Conservation (phyloP, 75 land plant species). For the Cryptomeria japonica region DNA sequence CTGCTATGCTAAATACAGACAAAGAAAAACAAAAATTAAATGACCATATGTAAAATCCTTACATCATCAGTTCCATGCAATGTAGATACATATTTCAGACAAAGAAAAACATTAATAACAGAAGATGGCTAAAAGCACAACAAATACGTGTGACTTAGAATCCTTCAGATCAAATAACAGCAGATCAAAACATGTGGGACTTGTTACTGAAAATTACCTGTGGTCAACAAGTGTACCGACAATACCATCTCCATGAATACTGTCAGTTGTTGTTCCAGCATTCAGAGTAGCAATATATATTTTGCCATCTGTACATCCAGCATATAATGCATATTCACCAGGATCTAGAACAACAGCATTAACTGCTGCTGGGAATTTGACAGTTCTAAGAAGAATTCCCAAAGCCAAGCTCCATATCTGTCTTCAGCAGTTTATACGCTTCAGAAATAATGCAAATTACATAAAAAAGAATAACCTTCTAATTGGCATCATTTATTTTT, state of each 20-base stretch:
- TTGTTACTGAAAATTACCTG: slow-evolving; percentile 38
- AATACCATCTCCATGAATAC: slow-evolving; percentile 37
- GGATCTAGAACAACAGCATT: slow-evolving; percentile 78
- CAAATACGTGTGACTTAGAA: slow-evolving; percentile 25
- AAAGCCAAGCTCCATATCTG: slow-evolving; percentile 89
- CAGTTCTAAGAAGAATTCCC: slow-evolving; percentile 66
- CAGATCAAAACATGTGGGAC: neutral
- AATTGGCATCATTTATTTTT: neutral
- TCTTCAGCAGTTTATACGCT: neutral
- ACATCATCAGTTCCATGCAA: neutral
- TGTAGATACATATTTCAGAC: neutral
- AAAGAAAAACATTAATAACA: neutral
- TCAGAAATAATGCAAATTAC: neutral
- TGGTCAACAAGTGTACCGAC: slow-evolving; percentile 61
- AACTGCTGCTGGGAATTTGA: slow-evolving; percentile 70
- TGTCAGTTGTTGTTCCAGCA: slow-evolving; percentile 31
- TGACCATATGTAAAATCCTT: neutral
- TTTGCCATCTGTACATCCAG: slow-evolving; percentile 77
- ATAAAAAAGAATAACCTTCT: neutral
- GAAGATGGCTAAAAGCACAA: neutral
- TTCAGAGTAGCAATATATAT: slow-evolving; percentile 73
- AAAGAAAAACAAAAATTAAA: neutral
- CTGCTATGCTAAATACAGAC: neutral
- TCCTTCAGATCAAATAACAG: slow-evolving; percentile 24
- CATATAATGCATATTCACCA: slow-evolving; percentile 75